Conservation (phyloP, 2,329 filamentous ascomycete genomes). For the Dothistroma septosporum region DNA sequence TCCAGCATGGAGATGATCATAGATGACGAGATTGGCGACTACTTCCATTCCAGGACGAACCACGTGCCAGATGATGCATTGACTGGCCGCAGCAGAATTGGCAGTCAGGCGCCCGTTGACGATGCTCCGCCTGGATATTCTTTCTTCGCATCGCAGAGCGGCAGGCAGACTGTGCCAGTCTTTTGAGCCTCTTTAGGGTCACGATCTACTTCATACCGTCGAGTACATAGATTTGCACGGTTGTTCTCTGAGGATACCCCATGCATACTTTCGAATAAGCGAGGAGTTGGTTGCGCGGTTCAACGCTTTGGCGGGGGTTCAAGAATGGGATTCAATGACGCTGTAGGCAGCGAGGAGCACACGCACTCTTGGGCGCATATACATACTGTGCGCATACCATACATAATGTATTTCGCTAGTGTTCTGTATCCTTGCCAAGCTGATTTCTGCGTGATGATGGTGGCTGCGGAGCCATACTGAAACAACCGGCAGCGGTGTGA, state of each 20-base stretch:
- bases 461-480: neutral
- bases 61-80: slow-evolving; percentile 29
- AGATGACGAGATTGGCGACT: slow-evolving; percentile 28
- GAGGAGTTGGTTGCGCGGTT: neutral
- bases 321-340: neutral
- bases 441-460: neutral
- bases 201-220: neutral
- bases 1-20: slow-evolving; percentile 23
- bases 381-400: neutral
- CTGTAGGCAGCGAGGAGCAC: neutral
- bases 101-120: slow-evolving; percentile 11
- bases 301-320: neutral
- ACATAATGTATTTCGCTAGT: neutral
- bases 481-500: too few species aligned
- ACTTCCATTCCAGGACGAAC: slow-evolving; percentile 37
- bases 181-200: neutral
- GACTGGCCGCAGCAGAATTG: slow-evolving; percentile 24
- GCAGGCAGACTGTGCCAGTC: slow-evolving; percentile 12
- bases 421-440: neutral
- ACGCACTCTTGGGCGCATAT: neutral
- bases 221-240: neutral
- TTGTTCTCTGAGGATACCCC: slow-evolving; percentile 9
- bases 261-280: slow-evolving; percentile 6
- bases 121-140: slow-evolving; percentile 31
- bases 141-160: slow-evolving; percentile 12